Conservation (phyloP, 2,329 filamentous ascomycete species). For the Leptographium wingfieldii region DNA sequence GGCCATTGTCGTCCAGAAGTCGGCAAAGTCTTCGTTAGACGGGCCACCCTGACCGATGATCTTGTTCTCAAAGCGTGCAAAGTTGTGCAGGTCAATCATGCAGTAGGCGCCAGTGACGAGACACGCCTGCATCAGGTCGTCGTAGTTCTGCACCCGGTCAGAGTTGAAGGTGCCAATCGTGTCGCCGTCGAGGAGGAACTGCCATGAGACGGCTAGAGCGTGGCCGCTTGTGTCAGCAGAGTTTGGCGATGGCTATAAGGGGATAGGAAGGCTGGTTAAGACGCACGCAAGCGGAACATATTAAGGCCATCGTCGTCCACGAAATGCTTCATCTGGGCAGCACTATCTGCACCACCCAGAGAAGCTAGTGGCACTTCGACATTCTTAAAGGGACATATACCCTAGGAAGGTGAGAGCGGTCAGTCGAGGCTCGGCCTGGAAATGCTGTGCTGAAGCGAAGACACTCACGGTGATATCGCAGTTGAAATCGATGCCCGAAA, state of each 20-base stretch:
- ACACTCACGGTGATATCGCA: conserved; percentile 22
- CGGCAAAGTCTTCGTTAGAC: conserved; percentile 46
- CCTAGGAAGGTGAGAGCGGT: conserved; percentile 10
- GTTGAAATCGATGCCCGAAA: conserved; percentile 37
- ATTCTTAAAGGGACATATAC: conserved; percentile 21
- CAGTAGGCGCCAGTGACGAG: conserved; percentile 34
- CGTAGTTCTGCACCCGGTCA: conserved; percentile 30
- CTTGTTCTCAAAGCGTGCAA: conserved; percentile 45
- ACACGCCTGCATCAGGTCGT: conserved; percentile 36
- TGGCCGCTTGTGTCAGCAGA: background rate
- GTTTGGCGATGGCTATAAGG: background rate
- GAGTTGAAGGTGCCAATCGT: conserved; percentile 29
- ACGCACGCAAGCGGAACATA: conserved; percentile 36
- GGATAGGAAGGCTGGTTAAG: background rate
- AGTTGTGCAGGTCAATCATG: conserved; percentile 41
- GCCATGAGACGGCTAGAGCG: conserved; percentile 33
- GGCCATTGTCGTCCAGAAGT: conserved; percentile 46
- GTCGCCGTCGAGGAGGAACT: conserved; percentile 33
- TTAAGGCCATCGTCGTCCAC: conserved; percentile 39
- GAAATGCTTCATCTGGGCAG: conserved; percentile 44
- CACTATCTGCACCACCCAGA: conserved; percentile 20
- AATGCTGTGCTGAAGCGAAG: background rate
- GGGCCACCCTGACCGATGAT: conserved; percentile 56
- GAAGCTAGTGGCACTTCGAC: conserved; percentile 19
- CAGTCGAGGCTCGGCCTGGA: background rate